phyloP scores from a whole-genome alignment of 371 early-diverging fungal genomes.

The Cladochytrium tenue region DNA sequence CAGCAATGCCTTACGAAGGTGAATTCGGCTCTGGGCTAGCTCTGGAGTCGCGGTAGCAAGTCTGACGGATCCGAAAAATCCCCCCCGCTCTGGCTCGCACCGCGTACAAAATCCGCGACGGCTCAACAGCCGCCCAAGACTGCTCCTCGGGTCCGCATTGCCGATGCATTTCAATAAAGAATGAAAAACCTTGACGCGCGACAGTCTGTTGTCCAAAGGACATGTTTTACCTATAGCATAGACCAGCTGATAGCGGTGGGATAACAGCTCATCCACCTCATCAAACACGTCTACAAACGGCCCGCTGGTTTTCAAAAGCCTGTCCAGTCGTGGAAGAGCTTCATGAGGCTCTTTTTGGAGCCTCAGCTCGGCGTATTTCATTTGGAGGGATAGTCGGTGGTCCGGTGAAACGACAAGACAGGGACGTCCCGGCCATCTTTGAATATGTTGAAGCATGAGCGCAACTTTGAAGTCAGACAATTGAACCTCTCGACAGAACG shows the following conservation, averaged over 20 bases:
- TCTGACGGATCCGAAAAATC: neutral
- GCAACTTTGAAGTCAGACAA: neutral
- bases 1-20: no score
- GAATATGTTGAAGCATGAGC: neutral
- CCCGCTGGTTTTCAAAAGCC: neutral
- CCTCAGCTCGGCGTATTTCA: slow-evolving; percentile 17
- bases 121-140: neutral
- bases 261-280: slow-evolving; percentile 22
- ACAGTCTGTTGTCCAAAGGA: neutral
- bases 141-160: neutral
- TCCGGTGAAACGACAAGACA: slow-evolving; percentile 22
- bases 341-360: neutral
- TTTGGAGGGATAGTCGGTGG: slow-evolving; percentile 21
- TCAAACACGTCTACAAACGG: slow-evolving; percentile 8
- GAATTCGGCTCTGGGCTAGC: neutral
- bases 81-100: no score
- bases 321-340: neutral
- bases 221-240: slow-evolving; percentile 21
- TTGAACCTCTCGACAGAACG: slow-evolving; percentile 5
- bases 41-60: neutral
- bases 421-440: neutral
- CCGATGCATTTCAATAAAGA: neutral
- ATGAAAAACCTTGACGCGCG: neutral
- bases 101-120: no score
- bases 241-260: slow-evolving; percentile 23